Percentiles rank a stretch among this genome's conserved stretches.
Conservation (phyloP, 805 yeast species). For the Debaryomyces prosopidis region DNA sequence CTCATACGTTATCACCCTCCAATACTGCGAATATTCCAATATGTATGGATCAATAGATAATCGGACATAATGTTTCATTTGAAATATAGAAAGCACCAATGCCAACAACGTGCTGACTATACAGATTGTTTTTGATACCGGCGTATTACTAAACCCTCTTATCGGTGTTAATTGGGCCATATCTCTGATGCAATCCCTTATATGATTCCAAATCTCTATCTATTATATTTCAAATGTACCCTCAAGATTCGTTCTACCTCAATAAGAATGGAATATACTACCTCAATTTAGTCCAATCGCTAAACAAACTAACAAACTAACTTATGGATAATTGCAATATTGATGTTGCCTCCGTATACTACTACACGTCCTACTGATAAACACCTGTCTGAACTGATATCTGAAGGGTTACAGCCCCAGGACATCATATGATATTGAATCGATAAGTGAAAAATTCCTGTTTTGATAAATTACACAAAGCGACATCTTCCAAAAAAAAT, state of each 20-base stretch:
- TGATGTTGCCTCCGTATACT: too few species aligned
- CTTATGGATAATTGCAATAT: too few species aligned
- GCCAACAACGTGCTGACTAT: slow-evolving; percentile 36
- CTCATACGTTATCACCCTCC: slow-evolving; percentile 54
- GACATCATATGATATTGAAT: background rate
- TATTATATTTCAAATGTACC: too few species aligned
- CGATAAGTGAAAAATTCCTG: background rate
- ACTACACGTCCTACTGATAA: too few species aligned
- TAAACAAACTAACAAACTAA: too few species aligned
- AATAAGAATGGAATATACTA: too few species aligned
- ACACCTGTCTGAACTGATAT: too few species aligned
- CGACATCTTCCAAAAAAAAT: background rate
- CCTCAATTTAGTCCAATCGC: too few species aligned
- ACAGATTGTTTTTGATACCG: slow-evolving; percentile 42
- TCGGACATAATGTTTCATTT: slow-evolving; percentile 42
- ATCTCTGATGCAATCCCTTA: background rate
- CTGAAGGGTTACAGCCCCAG: too few species aligned
- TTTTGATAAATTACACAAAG: background rate
- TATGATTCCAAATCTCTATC: too few species aligned
- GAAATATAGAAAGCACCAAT: slow-evolving; percentile 42
- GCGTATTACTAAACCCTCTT: slow-evolving; percentile 43
- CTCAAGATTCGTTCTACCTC: too few species aligned
- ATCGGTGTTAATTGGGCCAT: slow-evolving; percentile 45
- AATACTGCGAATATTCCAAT: slow-evolving; percentile 54
- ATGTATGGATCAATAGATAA: slow-evolving; percentile 56